phyloP scores from a whole-genome alignment of 331 rosid species.

The Dryas integrifolia region DNA sequence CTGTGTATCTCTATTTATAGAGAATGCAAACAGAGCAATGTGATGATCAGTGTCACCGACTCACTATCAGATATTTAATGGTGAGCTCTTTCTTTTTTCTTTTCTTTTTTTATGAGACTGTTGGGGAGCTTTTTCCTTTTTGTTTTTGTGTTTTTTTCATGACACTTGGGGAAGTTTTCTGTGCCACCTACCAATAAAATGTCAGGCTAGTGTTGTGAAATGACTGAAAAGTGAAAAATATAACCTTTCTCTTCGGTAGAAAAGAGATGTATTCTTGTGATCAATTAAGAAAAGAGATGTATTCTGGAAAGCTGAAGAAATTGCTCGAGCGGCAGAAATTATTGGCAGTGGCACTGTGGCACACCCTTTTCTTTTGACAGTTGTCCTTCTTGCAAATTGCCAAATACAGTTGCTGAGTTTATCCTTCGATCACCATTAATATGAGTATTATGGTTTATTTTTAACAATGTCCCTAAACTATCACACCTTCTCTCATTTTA shows the following conservation, averaged over 20 bases:
- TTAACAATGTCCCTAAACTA: too few relatives aligned
- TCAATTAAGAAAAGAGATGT: too few relatives aligned
- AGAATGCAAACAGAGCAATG: neutral
- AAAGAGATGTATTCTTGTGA: slow-evolving; percentile 9
- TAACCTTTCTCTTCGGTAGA: slow-evolving; percentile 4
- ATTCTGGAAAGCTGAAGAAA: neutral
- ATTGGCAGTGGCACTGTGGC: neutral
- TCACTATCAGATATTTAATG: neutral
- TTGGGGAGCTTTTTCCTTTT: neutral
- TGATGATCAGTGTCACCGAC: slow-evolving; percentile 4
- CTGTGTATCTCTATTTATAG: slow-evolving; percentile 30
- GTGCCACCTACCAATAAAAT: neutral
- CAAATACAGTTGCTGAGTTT: neutral
- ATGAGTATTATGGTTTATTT: too few relatives aligned
- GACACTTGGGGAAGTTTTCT: too few relatives aligned
- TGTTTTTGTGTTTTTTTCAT: neutral
- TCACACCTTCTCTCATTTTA: too few relatives aligned
- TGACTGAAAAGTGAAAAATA: slow-evolving; percentile 14
- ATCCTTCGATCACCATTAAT: too few relatives aligned
- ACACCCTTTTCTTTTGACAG: neutral
- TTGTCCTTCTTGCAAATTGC: neutral
- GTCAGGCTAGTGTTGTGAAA: slow-evolving; percentile 6
- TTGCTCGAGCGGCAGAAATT: slow-evolving; percentile 7
- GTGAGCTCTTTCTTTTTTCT: neutral
- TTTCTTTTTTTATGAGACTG: neutral